These are phyloP conservation scores for Diversispora epigaea DNA, from an alignment of 192 early-diverging fungal genomes.

Conservation along the genomic window DNA sequence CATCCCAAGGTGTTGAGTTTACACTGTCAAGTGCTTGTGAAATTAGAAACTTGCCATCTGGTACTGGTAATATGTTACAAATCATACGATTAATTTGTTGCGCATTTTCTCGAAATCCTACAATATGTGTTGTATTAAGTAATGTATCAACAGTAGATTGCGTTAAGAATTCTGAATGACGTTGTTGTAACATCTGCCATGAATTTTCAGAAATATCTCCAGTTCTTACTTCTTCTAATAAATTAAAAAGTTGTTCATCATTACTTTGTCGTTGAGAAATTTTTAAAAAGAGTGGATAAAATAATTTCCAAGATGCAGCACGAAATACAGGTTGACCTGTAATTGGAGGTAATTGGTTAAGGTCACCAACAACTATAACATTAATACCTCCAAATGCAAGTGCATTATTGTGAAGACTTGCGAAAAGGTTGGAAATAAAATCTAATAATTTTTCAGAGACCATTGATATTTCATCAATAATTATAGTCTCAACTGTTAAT, in stretches of 20 bases:
- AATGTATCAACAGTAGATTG: too few species aligned
- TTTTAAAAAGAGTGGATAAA: not conserved
- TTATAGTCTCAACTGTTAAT: not conserved
- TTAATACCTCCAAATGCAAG: not conserved
- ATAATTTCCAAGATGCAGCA: not conserved
- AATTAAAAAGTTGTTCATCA: not conserved
- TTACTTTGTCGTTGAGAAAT: not conserved
- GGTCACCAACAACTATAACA: not conserved
- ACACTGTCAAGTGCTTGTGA: too few species aligned
- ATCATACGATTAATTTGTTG: too few species aligned
- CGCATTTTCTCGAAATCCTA: too few species aligned
- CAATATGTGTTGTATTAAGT: too few species aligned
- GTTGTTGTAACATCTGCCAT: too few species aligned
- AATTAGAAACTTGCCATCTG: too few species aligned
- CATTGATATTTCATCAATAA: constrained; percentile 11
- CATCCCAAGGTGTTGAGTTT: too few species aligned
- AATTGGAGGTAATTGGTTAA: not conserved
- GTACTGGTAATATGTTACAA: too few species aligned
- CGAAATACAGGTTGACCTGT: not conserved
- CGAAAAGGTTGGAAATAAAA: not conserved
- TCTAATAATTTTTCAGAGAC: not conserved
- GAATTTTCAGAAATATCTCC: too few species aligned
- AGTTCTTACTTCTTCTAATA: too few species aligned
- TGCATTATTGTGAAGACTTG: not conserved
- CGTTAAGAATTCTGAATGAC: too few species aligned